phyloP scores from a whole-genome alignment of 805 yeast genomes.

The Danielozyma ontarioensis region DNA sequence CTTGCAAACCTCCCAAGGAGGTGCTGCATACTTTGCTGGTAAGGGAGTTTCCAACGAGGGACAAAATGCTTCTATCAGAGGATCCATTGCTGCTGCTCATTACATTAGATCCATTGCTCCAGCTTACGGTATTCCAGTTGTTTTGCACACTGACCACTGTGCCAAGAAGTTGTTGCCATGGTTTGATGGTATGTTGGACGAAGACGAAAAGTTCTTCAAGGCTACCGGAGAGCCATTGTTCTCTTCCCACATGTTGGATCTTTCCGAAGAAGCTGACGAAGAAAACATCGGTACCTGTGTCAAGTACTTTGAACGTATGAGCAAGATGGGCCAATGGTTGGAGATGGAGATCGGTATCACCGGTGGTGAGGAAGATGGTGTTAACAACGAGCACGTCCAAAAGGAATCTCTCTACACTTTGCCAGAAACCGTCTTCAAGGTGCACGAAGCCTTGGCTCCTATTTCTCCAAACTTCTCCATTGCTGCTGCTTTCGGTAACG shows the following conservation, averaged over 20 bases:
- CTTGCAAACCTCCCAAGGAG: constrained; percentile 96
- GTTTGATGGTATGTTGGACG: constrained; percentile 97
- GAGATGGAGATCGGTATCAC: constrained; percentile 99
- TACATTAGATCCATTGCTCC: constrained; percentile 97
- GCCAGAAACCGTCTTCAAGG: constrained; percentile 91
- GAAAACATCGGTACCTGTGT: constrained; percentile 93
- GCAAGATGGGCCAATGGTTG: constrained; percentile 93
- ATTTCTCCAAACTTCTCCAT: constrained; percentile 97
- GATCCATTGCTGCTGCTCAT: constrained; percentile 96
- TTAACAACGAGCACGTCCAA: constrained; percentile 91
- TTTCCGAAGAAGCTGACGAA: constrained; percentile 94
- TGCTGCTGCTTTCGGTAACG: constrained; percentile 99
- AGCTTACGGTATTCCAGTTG: constrained; percentile 92
- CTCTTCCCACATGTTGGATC: constrained; percentile 98
- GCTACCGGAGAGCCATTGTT: constrained; percentile 89
- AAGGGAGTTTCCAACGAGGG: constrained; percentile 93
- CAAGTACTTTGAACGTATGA: constrained; percentile 90
- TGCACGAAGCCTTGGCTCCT: constrained; percentile 83
- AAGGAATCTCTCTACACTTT: constrained; percentile 87
- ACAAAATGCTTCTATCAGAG: constrained; percentile 92
- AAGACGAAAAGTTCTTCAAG: constrained; percentile 90
- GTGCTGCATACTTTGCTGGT: constrained; percentile 99
- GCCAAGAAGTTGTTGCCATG: constrained; percentile 97
- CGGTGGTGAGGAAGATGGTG: constrained; percentile 99
- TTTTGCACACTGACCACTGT: constrained; percentile 98